phyloP scores from a whole-genome alignment of 2,329 filamentous ascomycete species.

The Pseudocercospora cruenta region DNA sequence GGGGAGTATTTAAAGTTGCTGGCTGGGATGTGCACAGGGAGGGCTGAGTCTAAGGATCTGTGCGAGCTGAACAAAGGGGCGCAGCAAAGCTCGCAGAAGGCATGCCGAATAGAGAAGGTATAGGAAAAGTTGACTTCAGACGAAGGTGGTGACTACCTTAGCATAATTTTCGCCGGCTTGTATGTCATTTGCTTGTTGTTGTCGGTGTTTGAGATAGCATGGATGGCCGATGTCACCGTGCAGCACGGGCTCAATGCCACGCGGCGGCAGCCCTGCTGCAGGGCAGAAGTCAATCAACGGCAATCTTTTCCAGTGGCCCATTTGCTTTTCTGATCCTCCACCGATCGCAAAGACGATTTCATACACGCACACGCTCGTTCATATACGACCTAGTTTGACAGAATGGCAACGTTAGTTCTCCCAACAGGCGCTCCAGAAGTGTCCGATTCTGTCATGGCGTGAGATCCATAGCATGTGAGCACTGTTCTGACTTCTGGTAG shows the following conservation, averaged over 20 bases:
- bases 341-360: background rate
- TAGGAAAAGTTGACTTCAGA: background rate
- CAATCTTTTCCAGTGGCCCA: background rate
- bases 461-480: background rate
- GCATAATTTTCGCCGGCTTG: background rate
- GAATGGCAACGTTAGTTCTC: slow-evolving; percentile 31
- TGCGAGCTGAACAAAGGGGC: background rate
- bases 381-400: background rate
- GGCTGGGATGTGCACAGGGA: slow-evolving; percentile 5
- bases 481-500: slow-evolving; percentile 48
- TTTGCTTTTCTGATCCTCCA: background rate
- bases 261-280: background rate
- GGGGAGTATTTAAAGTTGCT: background rate
- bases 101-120: background rate
- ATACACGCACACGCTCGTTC: background rate
- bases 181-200: background rate
- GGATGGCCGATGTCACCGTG: background rate
- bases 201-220: background rate
- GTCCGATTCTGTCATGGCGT: background rate
- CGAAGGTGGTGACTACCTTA: background rate
- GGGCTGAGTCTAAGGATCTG: background rate
- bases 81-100: background rate
- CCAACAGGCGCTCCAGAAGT: background rate
- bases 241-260: background rate
- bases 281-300: background rate